Evolutionary conservation across 2,329 filamentous ascomycete species (phyloP).

Genomic region (Alternaria postmessia): DNA sequence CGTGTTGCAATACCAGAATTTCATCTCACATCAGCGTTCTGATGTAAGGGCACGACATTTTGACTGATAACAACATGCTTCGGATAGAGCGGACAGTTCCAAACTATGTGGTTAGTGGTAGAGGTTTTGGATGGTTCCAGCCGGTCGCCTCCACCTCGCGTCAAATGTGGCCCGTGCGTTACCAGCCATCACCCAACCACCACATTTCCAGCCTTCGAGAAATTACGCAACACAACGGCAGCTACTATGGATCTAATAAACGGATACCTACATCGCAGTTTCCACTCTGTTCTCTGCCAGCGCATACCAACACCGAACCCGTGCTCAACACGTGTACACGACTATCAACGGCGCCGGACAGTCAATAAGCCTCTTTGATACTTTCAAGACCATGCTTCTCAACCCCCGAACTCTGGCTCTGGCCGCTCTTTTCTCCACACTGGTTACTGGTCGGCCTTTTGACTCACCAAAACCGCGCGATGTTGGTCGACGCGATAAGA

Average conservation of each 20-base stretch:
- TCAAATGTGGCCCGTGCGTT: slow-evolving; percentile 19
- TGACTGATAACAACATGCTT: neutral
- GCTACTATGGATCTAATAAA: slow-evolving; percentile 29
- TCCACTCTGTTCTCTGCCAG: slow-evolving; percentile 12
- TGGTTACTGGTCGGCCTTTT: slow-evolving; percentile 38
- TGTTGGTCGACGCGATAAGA: slow-evolving; percentile 38
- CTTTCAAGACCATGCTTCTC: slow-evolving; percentile 37
- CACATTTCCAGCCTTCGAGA: slow-evolving; percentile 40
- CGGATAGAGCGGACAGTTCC: neutral
- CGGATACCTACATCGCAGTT: slow-evolving; percentile 19
- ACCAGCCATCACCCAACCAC: slow-evolving; percentile 41
- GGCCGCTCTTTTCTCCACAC: slow-evolving; percentile 30
- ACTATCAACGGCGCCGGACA: slow-evolving; percentile 9
- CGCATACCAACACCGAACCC: slow-evolving; percentile 18
- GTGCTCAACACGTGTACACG: slow-evolving; percentile 20
- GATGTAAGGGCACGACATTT: neutral
- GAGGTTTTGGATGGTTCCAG: slow-evolving; percentile 5
- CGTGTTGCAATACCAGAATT: neutral
- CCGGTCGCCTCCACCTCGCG: neutral
- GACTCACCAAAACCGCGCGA: slow-evolving; percentile 26
- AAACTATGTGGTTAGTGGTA: neutral
- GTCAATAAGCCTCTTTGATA: slow-evolving; percentile 19
- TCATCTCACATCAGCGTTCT: neutral
- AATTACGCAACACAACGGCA: slow-evolving; percentile 21
- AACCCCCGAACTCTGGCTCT: slow-evolving; percentile 29